These are phyloP conservation scores for Coemansia sp. DNA, from an alignment of 192 early-diverging fungal genomes.

Conservation along the genomic window DNA sequence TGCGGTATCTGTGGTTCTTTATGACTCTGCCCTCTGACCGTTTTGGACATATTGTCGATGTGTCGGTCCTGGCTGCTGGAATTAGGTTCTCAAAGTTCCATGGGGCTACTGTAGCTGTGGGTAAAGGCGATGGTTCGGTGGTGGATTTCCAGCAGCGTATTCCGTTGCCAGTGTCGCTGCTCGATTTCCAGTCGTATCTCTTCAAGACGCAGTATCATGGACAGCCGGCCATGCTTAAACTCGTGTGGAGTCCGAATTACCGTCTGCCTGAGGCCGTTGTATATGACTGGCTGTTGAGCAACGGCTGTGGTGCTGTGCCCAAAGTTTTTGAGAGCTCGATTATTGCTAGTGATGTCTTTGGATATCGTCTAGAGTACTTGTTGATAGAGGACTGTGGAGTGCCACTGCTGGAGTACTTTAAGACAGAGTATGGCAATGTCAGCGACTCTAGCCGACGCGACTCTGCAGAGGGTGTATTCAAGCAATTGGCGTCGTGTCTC, in stretches of 20 bases:
- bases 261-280: conserved; percentile 16
- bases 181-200: conserved; percentile 6
- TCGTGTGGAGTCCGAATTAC: conserved; percentile 8
- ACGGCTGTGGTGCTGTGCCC: conserved; percentile 1
- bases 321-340: neutral
- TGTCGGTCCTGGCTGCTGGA: neutral
- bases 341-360: neutral
- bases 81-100: neutral
- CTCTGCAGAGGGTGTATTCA: neutral
- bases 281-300: neutral
- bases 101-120: neutral
- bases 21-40: neutral
- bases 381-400: conserved; percentile 21
- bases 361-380: conserved; percentile 18
- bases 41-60: conserved; percentile 5
- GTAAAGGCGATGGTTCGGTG: neutral
- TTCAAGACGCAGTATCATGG: neutral
- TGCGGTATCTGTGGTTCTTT: conserved; percentile 4
- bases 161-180: neutral
- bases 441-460: neutral
- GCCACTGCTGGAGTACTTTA: conserved; percentile 6
- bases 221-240: conserved; percentile 1
- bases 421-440: neutral
- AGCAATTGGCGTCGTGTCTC: neutral
- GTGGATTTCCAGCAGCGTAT: neutral